Conservation (phyloP, 495 filamentous ascomycete genomes). For the Hypoxylon subgilvum region DNA sequence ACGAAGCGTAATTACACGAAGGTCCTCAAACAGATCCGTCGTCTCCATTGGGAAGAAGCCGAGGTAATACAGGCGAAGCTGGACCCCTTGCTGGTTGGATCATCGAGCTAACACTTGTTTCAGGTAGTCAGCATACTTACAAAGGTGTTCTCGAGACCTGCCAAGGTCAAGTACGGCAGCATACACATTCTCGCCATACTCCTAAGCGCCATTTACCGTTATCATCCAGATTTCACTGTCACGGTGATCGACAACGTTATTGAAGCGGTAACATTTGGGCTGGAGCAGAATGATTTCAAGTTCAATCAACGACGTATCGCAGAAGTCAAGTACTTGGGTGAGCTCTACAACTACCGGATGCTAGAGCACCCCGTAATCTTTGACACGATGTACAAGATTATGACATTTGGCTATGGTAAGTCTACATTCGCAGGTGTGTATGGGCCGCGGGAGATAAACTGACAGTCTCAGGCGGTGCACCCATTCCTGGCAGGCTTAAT, state of each 20-base stretch:
- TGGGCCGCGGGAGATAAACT: slow-evolving; percentile 12
- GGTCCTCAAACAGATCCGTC: slow-evolving; percentile 88
- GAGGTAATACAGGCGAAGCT: slow-evolving; percentile 60
- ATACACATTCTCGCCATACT: slow-evolving; percentile 94
- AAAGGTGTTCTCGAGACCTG: slow-evolving; percentile 92
- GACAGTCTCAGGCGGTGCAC: slow-evolving; percentile 70
- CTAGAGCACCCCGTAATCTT: slow-evolving; percentile 95
- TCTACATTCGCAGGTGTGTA: slow-evolving; percentile 9
- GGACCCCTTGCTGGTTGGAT: not conserved
- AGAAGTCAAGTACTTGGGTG: slow-evolving; percentile 94
- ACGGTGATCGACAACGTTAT: slow-evolving; percentile 86
- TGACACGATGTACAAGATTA: slow-evolving; percentile 90
- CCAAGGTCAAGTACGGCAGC: slow-evolving; percentile 96
- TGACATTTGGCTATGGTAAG: slow-evolving; percentile 86
- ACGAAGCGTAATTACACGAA: slow-evolving; percentile 93
- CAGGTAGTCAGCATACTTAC: slow-evolving; percentile 80
- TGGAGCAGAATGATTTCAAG: slow-evolving; percentile 97
- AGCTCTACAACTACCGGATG: slow-evolving; percentile 98
- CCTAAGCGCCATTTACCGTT: slow-evolving; percentile 83
- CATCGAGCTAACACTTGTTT: slow-evolving; percentile 13
- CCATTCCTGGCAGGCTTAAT: slow-evolving; percentile 74
- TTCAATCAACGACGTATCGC: slow-evolving; percentile 95
- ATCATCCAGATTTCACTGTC: slow-evolving; percentile 89
- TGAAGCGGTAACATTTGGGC: slow-evolving; percentile 83
- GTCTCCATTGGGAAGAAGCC: slow-evolving; percentile 94